Conservation (phyloP, 306 rosid species). For the Lathyrus tuberosus region DNA sequence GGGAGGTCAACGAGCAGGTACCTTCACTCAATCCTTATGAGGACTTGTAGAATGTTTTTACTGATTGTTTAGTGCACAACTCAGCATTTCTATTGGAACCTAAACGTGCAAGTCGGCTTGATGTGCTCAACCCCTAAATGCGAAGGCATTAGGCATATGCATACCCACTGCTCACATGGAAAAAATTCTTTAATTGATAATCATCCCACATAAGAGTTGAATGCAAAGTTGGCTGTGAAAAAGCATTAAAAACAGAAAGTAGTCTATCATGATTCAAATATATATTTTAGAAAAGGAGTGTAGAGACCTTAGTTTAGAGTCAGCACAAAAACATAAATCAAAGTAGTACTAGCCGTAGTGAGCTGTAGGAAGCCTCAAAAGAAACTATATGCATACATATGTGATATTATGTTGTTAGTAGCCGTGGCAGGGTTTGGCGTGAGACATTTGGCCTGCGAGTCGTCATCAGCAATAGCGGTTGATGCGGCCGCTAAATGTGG, state of each 20-base stretch:
- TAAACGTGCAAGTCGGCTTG: neutral
- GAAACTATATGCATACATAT: conserved; percentile 8
- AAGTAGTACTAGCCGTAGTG: conserved; percentile 7
- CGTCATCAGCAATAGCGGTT: too few relatives aligned
- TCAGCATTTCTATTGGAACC: conserved; percentile 17
- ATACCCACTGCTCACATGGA: neutral
- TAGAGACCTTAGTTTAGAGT: conserved; percentile 4
- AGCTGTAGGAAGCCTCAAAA: conserved; percentile 21
- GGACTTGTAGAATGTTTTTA: neutral
- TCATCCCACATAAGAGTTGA: neutral
- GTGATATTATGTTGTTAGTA: neutral
- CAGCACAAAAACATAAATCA: conserved; percentile 5
- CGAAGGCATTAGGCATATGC: neutral
- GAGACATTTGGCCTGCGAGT: too few relatives aligned
- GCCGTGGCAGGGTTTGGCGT: too few relatives aligned
- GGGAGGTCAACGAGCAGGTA: conserved; percentile 98
- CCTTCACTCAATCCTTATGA: conserved; percentile 19
- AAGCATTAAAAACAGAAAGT: neutral
- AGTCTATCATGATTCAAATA: neutral
- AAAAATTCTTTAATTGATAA: neutral
- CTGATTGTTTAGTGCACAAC: neutral
- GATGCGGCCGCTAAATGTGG: too few relatives aligned
- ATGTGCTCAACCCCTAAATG: neutral
- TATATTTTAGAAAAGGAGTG: neutral
- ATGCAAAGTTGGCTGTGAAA: neutral